A percentile compares a stretch with the other conserved stretches of the same genome.
phyloP scores from a whole-genome alignment of 1,139 yeast genomes.

The Taphrina wiesneri region DNA sequence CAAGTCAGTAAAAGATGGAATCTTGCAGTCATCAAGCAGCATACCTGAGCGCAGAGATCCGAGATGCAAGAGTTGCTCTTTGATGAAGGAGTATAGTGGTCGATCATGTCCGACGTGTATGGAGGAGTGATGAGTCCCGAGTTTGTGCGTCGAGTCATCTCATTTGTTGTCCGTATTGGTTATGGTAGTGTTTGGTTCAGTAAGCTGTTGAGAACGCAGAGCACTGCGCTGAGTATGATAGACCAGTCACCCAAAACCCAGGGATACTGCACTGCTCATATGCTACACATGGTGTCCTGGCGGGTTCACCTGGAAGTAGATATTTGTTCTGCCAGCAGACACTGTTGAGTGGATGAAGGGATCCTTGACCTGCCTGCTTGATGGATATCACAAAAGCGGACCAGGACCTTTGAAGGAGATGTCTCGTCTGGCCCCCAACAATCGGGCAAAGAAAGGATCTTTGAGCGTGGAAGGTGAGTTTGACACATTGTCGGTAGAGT shows the following conservation, averaged over 20 bases:
- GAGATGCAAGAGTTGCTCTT: slow-evolving; percentile 17
- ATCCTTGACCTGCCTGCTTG: background rate
- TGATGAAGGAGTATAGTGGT: slow-evolving; percentile 16
- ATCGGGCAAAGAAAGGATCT: background rate
- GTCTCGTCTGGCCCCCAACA: background rate
- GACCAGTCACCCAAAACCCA: background rate
- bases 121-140: slow-evolving; percentile 22
- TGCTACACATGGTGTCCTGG: background rate
- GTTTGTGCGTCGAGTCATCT: slow-evolving; percentile 4
- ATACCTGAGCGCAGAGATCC: slow-evolving; percentile 32
- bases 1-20: background rate
- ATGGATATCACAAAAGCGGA: background rate
- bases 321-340: background rate
- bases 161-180: slow-evolving; percentile 4
- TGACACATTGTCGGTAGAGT: slow-evolving; percentile 7
- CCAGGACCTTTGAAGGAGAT: background rate
- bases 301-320: background rate
- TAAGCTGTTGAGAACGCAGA: no score
- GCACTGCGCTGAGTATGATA: background rate
- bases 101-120: slow-evolving; percentile 3
- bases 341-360: background rate
- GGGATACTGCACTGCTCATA: background rate
- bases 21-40: background rate
- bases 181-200: background rate
- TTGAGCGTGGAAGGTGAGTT: slow-evolving; percentile 1